Percentiles rank a stretch among this genome's conserved stretches.
Evolutionary conservation across 2,329 filamentous ascomycete species (phyloP).

Genomic region (Aspergillus amoenus): DNA sequence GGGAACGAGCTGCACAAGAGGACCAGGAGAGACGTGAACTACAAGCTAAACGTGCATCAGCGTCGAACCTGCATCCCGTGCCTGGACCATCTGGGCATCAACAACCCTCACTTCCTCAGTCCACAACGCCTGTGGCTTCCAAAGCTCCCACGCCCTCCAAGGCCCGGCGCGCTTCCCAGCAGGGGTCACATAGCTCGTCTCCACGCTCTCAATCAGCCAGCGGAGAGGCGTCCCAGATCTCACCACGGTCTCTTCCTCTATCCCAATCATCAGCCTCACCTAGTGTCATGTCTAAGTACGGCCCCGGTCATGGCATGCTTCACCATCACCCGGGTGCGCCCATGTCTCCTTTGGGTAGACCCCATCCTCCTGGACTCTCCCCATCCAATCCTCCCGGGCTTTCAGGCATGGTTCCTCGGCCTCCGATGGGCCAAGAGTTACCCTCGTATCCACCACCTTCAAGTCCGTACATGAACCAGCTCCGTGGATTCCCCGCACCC

Average conservation of each 20-base stretch:
- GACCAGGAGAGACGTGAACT: constrained; percentile 39
- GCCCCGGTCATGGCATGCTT: constrained; percentile 49
- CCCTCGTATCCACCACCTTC: constrained; percentile 55
- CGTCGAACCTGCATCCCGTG: constrained; percentile 54
- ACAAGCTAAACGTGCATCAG: constrained; percentile 55
- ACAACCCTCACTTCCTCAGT: constrained; percentile 75
- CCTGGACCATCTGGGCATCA: constrained; percentile 49
- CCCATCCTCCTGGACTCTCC: constrained; percentile 51
- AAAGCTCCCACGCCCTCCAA: constrained; percentile 80
- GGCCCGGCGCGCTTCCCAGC: constrained; percentile 74
- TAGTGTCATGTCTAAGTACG: constrained; percentile 61
- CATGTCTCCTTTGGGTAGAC: constrained; percentile 66
- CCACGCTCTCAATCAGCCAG: constrained; percentile 54
- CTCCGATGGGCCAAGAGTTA: constrained; percentile 51
- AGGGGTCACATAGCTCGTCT: constrained; percentile 67
- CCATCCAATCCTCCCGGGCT: constrained; percentile 57
- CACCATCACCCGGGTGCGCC: constrained; percentile 61
- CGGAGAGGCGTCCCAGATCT: constrained; percentile 63
- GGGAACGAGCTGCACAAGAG: constrained; percentile 52
- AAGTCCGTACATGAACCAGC: constrained; percentile 54
- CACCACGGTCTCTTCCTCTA: constrained; percentile 61
- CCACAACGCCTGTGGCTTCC: constrained; percentile 76
- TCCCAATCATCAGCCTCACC: constrained; percentile 66
- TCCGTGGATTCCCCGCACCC: constrained; percentile 52
- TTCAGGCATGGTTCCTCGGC: constrained; percentile 53